Evolutionary conservation across 1,139 yeast genomes (phyloP), one percentile per base, ranked within the genome.

Genomic region (Magnusiomyces suaveolens): DNA sequence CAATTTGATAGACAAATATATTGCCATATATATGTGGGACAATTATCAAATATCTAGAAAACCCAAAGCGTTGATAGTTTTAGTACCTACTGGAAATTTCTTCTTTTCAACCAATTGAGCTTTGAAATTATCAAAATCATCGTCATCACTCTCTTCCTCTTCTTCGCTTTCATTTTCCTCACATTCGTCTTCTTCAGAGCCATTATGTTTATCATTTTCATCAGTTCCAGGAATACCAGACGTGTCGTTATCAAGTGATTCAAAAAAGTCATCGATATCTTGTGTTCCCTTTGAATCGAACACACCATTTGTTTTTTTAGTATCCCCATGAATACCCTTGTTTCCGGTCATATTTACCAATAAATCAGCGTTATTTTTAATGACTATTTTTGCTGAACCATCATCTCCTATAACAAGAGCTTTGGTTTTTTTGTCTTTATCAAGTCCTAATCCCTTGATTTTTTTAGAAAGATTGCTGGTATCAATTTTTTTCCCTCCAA

Each of bases 401-500:
- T 16, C 47, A 21, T 23, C 41, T 4, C 21, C 32, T 20, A 38
- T 14, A 14, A 38, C 43, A 8, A 38, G 43, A 6, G 43, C 20
- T 16, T 38, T 38, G 20, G 43, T 16, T 36, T 26, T 8, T 41
- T 29, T 29, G 46, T 51, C 57, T 10, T 38, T n/a, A 14, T 10
- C 6, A 4, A 10, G 8, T 16, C 8, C 8, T 10, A 12, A 4
- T 4, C 43, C 20, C 18, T 14, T 14, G 18, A 14, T 10, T 4
- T 18, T 38, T 4, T n/a, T 38, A 10, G n/a, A n/a, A 29, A 29
- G 12, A 12, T 12, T 29, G 36, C 12, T 29, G 36, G 12, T 29
- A n/a, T n/a, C n/a, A n/a, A n/a, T n/a, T 16, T 6, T 44, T 23
- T 24, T 8, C 4, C 32, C 32, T 3, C 32, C 26, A 4, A 44